Percentiles rank a stretch among this genome's conserved stretches.
Conservation (phyloP, 768 basidiomycete genomes). For the Calocera cornea region DNA sequence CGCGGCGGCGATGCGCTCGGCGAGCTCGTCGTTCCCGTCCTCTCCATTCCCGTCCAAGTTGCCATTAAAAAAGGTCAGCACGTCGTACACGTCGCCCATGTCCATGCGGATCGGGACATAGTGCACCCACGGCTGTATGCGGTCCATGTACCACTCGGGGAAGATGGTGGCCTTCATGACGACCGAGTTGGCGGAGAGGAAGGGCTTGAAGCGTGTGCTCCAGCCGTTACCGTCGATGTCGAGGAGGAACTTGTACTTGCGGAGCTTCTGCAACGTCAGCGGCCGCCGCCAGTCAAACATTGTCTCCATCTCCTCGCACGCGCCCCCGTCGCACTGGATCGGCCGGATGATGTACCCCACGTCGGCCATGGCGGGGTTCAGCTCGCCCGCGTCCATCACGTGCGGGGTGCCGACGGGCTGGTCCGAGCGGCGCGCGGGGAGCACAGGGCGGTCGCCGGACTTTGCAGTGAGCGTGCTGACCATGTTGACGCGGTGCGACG, state of each 20-base stretch:
- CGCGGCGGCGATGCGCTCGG: slow-evolving; percentile 24
- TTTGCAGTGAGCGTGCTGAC: slow-evolving; percentile 33
- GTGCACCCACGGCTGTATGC: slow-evolving; percentile 15
- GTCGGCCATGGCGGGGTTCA: slow-evolving; percentile 20
- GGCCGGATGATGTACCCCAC: slow-evolving; percentile 21
- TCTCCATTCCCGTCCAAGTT: slow-evolving; percentile 15
- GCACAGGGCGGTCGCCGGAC: slow-evolving; percentile 21
- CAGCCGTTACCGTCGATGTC: slow-evolving; percentile 16
- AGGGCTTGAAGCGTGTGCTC: slow-evolving; percentile 17
- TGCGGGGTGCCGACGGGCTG: slow-evolving; percentile 15
- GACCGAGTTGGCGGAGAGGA: slow-evolving; percentile 13
- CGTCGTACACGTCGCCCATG: slow-evolving; percentile 25
- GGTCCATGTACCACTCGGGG: slow-evolving; percentile 11
- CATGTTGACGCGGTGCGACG: slow-evolving; percentile 39
- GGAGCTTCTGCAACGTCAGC: background rate
- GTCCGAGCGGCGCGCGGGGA: slow-evolving; percentile 11
- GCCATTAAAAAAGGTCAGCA: slow-evolving; percentile 20
- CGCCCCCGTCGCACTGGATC: slow-evolving; percentile 20
- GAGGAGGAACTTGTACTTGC: slow-evolving; percentile 15
- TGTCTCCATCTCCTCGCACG: slow-evolving; percentile 15
- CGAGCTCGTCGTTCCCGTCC: slow-evolving; percentile 24
- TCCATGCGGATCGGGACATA: slow-evolving; percentile 24
- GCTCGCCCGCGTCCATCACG: slow-evolving; percentile 6
- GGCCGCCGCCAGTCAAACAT: slow-evolving; percentile 18
- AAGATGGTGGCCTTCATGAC: slow-evolving; percentile 24